Evolutionary conservation across 1,139 yeast genomes (phyloP), one percentile per base, ranked within the genome.

Genomic region (Candida sanyaensis): DNA sequence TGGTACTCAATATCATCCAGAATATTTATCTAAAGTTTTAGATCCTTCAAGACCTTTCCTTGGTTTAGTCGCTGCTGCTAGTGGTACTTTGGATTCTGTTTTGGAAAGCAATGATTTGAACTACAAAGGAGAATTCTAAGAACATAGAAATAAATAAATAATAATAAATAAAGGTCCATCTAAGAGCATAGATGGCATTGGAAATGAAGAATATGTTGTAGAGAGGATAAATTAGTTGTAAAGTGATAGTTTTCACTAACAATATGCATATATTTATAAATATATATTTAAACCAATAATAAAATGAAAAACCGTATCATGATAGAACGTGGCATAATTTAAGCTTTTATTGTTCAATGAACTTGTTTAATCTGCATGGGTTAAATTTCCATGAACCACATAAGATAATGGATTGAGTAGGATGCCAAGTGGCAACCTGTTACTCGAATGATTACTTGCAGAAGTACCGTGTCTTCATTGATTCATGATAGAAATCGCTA

Each of bases 1-100:
- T 60, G 99, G 95, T 57, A 89, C 97, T 39, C 99, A 93, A 75
- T 93, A 92, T 74, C 99, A 93, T 66, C 99, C 99, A 41, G 99
- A 93, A 73, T 93, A 93, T 69, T 80, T 92, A 58, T 90, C 98
- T 41, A 90, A 95, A 71, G 99, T 95, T 33, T 81, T 93, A 67
- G 96, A 90, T 60, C 99, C 99, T 48, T 91, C 98, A 33, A 83
- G 90, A 69, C 99, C 99, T 48, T 88, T 93, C 75, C 81, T 93
- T 65, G 99, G 99, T 48, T 81, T 93, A 60, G 91, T 93, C 51
- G 97, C 98, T 46, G 97, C 99, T 26, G 76, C 96, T 46, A 77
- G 92, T 42, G 96, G 96, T 50, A 79, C 83, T 48, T 77, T 91
- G 61, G 90, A 87, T 51, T 74, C 79, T 44, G 77, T 88, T 46